Base-by-base conservation (phyloP, 768 basidiomycete species). In the Xerocomus brunneocitrinus region DNA sequence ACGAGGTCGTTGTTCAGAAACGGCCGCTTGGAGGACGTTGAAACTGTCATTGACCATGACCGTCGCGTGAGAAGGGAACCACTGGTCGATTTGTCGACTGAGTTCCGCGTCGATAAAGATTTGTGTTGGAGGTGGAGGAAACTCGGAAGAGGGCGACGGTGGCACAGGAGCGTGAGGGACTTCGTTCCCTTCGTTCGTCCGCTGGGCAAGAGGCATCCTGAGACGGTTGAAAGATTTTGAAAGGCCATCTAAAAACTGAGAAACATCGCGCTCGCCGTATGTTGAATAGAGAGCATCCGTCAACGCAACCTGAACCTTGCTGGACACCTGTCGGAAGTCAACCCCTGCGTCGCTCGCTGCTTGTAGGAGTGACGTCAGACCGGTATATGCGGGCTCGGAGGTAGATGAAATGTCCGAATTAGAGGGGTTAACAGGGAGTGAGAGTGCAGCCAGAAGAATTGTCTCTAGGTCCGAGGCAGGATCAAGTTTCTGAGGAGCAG, bases 21-120 rank as follows among this genome's bases (percentile, higher is more conserved):
- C 55, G 8, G 76, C 81, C 3, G 66, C 57, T 52, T 77, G 66
- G 64, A 89, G 80, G 8, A 74, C 64, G 4, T 65, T 58, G 63
- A 79, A 89, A 2, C 83, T 83, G 8, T 69, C 61, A 34, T 62
- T 35, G 49, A 73, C 53, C 24, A 70, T 62, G 35, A 70, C 57
- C 2, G 66, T 58, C 10, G 62, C 53, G 43, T 66, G 63, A 3
- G 64, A 59, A 25, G 68, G 58, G 58, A 62, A 67, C 62, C 62
- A 66, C 27, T 70, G 69, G 44, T 75, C 73, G 10, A 76, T 60
- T 16, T 60, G 54, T 8, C 65, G 65, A 52, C 66, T 60, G 32
- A 69, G 62, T 9, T 57, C 58, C 2, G 52, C 45, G 42, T 73
- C 70, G 7, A 71, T 54, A 27, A 39, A 25, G 13, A 72, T 46